Evolutionary conservation across 2,329 filamentous ascomycete genomes (phyloP).

Genomic region (Fusarium nematophilum): DNA sequence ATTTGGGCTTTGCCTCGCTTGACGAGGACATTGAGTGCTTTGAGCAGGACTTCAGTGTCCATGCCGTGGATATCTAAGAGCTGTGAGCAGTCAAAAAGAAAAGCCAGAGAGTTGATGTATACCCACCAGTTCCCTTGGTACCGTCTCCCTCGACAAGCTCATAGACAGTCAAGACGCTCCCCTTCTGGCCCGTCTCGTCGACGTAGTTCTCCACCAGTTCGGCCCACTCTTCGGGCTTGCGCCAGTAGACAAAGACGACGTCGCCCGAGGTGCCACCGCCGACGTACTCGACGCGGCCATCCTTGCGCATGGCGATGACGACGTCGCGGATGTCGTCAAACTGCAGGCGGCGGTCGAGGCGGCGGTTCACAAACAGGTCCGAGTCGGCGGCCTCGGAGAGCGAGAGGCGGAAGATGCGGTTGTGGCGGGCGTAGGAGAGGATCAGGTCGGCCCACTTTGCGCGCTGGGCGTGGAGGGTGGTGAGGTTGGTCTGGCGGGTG

Average conservation of each 20-base stretch:
- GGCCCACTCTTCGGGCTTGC: slow-evolving; percentile 91
- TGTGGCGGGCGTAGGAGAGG: slow-evolving; percentile 82
- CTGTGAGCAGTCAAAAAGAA: slow-evolving; percentile 13
- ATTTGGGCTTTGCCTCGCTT: slow-evolving; percentile 93
- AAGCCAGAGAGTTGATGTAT: background rate
- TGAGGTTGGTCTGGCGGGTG: slow-evolving; percentile 80
- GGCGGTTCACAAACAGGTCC: slow-evolving; percentile 68
- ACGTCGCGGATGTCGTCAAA: slow-evolving; percentile 67
- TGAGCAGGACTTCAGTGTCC: slow-evolving; percentile 83
- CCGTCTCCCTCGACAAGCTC: slow-evolving; percentile 91
- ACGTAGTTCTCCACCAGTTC: slow-evolving; percentile 81
- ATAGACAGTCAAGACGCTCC: slow-evolving; percentile 89
- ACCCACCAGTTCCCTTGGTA: slow-evolving; percentile 73
- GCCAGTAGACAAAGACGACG: slow-evolving; percentile 84
- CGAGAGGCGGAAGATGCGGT: slow-evolving; percentile 80
- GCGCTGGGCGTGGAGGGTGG: slow-evolving; percentile 80
- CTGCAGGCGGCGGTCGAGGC: slow-evolving; percentile 62
- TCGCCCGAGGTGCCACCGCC: slow-evolving; percentile 49
- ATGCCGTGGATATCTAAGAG: slow-evolving; percentile 85
- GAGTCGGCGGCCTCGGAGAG: slow-evolving; percentile 67
- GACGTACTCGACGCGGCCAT: slow-evolving; percentile 76
- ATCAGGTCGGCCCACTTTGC: slow-evolving; percentile 89
- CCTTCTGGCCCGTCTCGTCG: slow-evolving; percentile 89
- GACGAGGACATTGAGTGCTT: slow-evolving; percentile 82
- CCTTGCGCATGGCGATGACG: slow-evolving; percentile 67